Conservation (phyloP, 2,329 filamentous ascomycete genomes). For the Penicillium sp. region DNA sequence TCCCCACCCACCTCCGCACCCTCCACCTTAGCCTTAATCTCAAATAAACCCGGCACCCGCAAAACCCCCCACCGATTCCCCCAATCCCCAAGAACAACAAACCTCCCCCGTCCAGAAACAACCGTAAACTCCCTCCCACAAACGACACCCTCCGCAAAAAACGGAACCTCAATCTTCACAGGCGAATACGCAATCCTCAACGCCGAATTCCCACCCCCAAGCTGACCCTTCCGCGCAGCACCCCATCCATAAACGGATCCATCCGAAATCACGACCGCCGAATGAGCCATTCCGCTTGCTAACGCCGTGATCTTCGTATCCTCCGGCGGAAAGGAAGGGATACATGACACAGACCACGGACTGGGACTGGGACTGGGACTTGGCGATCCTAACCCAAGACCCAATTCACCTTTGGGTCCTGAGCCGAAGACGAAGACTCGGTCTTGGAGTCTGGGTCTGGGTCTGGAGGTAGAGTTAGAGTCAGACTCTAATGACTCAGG, state of each 20-base stretch:
- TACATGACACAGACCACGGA: constrained; percentile 35
- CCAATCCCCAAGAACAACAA: constrained; percentile 64
- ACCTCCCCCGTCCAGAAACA: constrained; percentile 57
- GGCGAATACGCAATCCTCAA: constrained; percentile 56
- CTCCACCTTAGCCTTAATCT: neutral
- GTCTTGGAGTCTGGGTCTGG: constrained; percentile 34
- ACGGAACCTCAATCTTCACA: constrained; percentile 57
- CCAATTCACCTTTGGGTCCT: constrained; percentile 69
- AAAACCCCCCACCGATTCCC: constrained; percentile 64
- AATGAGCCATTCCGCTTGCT: constrained; percentile 72
- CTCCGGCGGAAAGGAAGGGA: constrained; percentile 62
- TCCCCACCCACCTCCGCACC: neutral
- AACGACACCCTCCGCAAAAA: constrained; percentile 62
- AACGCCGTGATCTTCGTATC: constrained; percentile 60
- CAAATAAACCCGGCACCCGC: constrained; percentile 47
- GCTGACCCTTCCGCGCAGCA: constrained; percentile 76
- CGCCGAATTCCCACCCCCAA: constrained; percentile 56
- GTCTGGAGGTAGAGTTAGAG: too few species aligned
- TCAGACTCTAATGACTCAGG: too few species aligned
- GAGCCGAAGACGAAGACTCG: constrained; percentile 61
- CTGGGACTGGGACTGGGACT: too few species aligned
- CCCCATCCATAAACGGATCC: constrained; percentile 88
- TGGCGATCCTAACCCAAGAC: constrained; percentile 48
- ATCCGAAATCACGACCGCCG: constrained; percentile 66
- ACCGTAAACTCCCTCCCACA: constrained; percentile 87